phyloP scores from a whole-genome alignment of 768 basidiomycete genomes.

The Lactarius psammicola region DNA sequence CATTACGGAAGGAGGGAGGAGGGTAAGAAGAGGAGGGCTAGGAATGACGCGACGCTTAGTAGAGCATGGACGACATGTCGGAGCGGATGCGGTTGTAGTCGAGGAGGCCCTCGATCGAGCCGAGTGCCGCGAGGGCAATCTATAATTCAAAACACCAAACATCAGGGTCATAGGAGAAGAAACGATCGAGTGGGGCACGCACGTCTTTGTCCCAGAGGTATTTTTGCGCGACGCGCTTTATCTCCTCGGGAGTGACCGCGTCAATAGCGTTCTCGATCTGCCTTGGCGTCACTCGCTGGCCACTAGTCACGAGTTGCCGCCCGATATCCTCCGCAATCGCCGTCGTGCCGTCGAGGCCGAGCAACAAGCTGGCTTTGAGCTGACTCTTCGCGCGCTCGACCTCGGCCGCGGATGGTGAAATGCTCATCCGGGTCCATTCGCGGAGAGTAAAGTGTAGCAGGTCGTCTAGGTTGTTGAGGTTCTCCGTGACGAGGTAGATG shows the following conservation, averaged over 20 bases:
- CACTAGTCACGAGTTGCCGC: conserved; percentile 93
- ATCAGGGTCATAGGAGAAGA: conserved; percentile 11
- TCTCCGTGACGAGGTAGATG: conserved; percentile 95
- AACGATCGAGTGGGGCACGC: conserved; percentile 33
- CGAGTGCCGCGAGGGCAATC: conserved; percentile 87
- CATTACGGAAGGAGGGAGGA: neutral
- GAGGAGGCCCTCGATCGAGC: conserved; percentile 85
- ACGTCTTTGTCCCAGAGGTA: conserved; percentile 98
- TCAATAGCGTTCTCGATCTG: conserved; percentile 94
- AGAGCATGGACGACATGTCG: conserved; percentile 78
- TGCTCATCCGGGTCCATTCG: conserved; percentile 96
- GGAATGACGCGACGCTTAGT: conserved; percentile 42
- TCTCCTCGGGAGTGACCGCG: conserved; percentile 82
- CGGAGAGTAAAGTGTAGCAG: conserved; percentile 89
- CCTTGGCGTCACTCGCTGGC: conserved; percentile 82
- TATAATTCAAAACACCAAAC: conserved; percentile 33
- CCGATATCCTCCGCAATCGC: conserved; percentile 98
- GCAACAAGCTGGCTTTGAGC: conserved; percentile 89
- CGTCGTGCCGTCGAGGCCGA: conserved; percentile 92
- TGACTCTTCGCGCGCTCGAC: conserved; percentile 99
- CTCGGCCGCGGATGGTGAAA: conserved; percentile 59
- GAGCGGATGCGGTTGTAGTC: conserved; percentile 91
- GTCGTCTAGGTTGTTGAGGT: conserved; percentile 91
- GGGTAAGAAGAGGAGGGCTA: neutral
- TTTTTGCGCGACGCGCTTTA: conserved; percentile 92